Conservation (phyloP, 108 stramenopile genomes). For the Skeletonema menzelii region DNA sequence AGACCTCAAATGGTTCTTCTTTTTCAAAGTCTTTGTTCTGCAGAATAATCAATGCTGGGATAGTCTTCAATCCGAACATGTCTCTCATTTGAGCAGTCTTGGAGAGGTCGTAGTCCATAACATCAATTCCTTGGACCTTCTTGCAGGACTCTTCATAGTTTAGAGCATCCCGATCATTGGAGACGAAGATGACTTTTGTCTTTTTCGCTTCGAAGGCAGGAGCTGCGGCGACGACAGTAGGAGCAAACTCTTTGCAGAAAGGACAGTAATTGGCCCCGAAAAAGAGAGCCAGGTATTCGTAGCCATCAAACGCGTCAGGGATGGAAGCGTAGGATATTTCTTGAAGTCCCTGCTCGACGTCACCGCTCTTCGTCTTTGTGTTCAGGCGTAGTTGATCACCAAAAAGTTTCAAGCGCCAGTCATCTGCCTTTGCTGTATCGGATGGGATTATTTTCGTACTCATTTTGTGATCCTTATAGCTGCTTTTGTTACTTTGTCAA, state of each 20-base stretch:
- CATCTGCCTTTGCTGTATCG: background rate
- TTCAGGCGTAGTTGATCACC: constrained; percentile 31
- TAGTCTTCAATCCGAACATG: constrained; percentile 47
- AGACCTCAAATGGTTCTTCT: constrained; percentile 16
- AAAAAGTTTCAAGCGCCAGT: constrained; percentile 37
- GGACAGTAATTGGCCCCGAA: constrained; percentile 59
- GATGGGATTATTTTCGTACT: background rate
- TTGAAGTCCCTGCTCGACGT: constrained; percentile 1
- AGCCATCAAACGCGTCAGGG: constrained; percentile 18
- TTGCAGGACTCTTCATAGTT: constrained; percentile 25
- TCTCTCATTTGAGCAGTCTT: constrained; percentile 47
- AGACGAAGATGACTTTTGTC: constrained; percentile 55
- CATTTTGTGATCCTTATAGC: constrained; percentile 4
- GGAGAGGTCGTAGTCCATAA: constrained; percentile 43
- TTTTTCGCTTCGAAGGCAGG: constrained; percentile 6
- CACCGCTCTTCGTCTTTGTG: background rate
- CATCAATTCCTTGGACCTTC: constrained; percentile 50
- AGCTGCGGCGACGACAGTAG: constrained; percentile 21
- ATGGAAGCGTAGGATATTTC: constrained; percentile 5
- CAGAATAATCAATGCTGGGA: constrained; percentile 52
- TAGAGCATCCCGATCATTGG: constrained; percentile 44
- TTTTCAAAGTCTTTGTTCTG: constrained; percentile 31
- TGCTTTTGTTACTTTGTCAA: background rate
- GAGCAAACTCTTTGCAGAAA: constrained; percentile 45
- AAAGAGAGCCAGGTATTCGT: constrained; percentile 37